phyloP scores from a whole-genome alignment of 2,329 filamentous ascomycete species.

The Colletotrichum liriopes region DNA sequence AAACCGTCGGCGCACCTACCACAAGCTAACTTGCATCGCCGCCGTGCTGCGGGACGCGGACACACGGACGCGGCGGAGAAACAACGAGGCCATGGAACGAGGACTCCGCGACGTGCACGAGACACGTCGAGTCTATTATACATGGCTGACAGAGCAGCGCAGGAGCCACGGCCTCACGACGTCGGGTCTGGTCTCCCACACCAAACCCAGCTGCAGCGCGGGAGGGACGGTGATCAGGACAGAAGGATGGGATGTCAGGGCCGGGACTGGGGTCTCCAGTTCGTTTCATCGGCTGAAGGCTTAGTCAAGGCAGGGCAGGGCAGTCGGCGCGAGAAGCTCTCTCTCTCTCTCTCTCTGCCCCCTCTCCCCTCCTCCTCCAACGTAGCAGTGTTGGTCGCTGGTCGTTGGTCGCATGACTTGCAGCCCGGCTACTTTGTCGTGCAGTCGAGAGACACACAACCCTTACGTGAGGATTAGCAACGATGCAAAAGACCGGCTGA shows the following conservation, averaged over 20 bases:
- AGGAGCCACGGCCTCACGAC: neutral
- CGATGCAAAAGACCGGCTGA: conserved; percentile 18
- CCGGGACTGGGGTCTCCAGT: conserved; percentile 30
- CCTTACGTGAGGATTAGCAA: conserved; percentile 10
- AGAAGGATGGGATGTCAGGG: conserved; percentile 34
- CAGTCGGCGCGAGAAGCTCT: neutral
- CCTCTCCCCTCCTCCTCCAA: too few species aligned
- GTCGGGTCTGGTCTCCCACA: neutral
- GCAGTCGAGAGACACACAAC: neutral
- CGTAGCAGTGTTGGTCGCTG: too few species aligned
- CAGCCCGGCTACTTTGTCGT: conserved; percentile 14
- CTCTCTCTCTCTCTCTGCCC: too few species aligned
- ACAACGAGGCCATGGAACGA: conserved; percentile 7
- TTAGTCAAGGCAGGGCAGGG: neutral
- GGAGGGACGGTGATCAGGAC: neutral
- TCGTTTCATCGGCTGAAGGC: conserved; percentile 40
- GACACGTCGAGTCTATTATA: conserved; percentile 34
- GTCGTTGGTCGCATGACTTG: conserved; percentile 2
- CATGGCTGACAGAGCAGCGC: conserved; percentile 35
- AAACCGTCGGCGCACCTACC: neutral
- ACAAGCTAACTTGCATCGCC: neutral
- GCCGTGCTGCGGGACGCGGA: neutral
- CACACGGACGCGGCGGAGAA: conserved; percentile 21
- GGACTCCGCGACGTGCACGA: conserved; percentile 39
- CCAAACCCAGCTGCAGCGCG: conserved; percentile 19